Evolutionary conservation across 805 yeast genomes (phyloP), one percentile per base, ranked within the genome.

Genomic region (Pichia exigua): DNA sequence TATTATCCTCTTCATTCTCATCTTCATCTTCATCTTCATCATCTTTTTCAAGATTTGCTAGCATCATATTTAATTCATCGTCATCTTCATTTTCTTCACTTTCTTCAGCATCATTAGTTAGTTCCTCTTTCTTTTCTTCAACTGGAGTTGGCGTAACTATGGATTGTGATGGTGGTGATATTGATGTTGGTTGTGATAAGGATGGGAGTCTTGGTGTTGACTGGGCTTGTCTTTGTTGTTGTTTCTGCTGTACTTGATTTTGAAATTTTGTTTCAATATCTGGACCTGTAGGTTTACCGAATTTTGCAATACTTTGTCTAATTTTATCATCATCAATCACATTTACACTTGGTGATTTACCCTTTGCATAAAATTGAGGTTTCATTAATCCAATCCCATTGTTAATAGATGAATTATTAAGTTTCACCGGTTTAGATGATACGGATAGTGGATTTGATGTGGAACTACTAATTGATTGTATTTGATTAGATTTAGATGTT

Each of bases 301-400:
- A 46, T 44, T 42, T 46, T 2, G 50, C 54, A 35, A 51, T 51
- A 28, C 46, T 44, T 9, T 35, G 40, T 27, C 28, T 40, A 5
- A 41, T 45, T 21, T 44, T 44, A 4, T 49, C 45, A 8, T 44
- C 48, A n/a, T 40, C 48, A 11, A 17, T 40, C 21, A 15, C 18
- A n/a, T 27, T 12, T 7, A 47, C 15, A 27, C 32, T 28, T 20
- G 28, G 24, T 40, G 35, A 15, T 18, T 43, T 39, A 27, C 49
- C 45, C 28, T 56, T 61, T 11, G 62, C 62, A 54, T 61, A 65
- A 53, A 58, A 61, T 42, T 61, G 65, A 20, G 65, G 69, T 53
- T 62, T 65, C 26, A 47, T 40, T 4, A 51, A 44, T 4, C 51
- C 51, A 27, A 26, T 18, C 22, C 42, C 32, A 28, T 32, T 56